A percentile compares a stretch with the other conserved stretches of the same genome.
These are phyloP conservation scores for Acer yangbiense DNA, from an alignment of 345 rosid species.

Conservation along the genomic window DNA sequence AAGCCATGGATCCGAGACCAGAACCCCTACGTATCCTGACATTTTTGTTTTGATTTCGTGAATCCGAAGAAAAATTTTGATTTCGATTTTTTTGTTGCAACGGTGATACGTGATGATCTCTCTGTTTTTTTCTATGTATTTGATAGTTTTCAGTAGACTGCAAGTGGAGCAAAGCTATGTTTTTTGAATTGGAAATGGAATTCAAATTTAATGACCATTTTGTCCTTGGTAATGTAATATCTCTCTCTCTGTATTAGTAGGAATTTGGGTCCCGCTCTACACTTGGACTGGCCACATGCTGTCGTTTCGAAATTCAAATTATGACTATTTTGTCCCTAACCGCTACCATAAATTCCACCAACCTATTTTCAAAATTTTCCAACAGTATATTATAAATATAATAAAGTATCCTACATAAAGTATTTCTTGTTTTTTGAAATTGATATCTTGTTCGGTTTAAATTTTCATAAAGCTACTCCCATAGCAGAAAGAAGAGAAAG, in stretches of 20 bases:
- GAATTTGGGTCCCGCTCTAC: slow-evolving; percentile 28
- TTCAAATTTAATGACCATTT: slow-evolving; percentile 49
- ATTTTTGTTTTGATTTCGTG: slow-evolving; percentile 29
- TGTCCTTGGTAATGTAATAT: slow-evolving; percentile 19
- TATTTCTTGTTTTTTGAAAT: no score
- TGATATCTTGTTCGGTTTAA: no score
- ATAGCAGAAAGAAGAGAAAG: no score
- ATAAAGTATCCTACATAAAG: no score
- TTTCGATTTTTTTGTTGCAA: neutral
- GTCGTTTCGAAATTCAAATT: slow-evolving; percentile 29
- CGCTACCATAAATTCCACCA: neutral
- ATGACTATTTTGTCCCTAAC: slow-evolving; percentile 29
- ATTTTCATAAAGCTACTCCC: no score
- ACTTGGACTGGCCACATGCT: slow-evolving; percentile 12
- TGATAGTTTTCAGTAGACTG: slow-evolving; percentile 6
- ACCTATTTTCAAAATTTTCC: neutral
- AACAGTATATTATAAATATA: no score
- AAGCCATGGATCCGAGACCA: slow-evolving; percentile 95
- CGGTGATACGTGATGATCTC: neutral
- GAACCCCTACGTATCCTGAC: slow-evolving; percentile 88
- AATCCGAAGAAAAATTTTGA: neutral
- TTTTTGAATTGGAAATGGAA: slow-evolving; percentile 28
- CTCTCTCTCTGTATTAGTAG: neutral
- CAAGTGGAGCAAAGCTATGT: slow-evolving; percentile 13
- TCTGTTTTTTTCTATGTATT: neutral